These are phyloP conservation scores for Apiotrichum laibachii DNA, from an alignment of 1,284 basidiomycete genomes.

Conservation along the genomic window DNA sequence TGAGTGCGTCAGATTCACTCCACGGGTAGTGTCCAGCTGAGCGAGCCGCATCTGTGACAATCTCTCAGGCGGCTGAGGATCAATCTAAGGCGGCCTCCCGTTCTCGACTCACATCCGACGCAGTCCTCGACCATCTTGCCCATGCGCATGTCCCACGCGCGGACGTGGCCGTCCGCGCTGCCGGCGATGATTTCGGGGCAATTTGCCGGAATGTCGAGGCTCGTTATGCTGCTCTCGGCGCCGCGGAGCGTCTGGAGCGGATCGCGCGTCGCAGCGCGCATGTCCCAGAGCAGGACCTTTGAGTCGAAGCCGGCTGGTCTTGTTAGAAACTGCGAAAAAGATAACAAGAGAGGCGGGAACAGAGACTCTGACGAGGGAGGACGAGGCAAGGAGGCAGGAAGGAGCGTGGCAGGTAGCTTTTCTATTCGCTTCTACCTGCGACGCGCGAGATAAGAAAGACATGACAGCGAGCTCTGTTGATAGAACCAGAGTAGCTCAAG, in stretches of 20 bases:
- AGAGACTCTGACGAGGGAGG: too few species aligned
- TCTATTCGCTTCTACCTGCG: too few species aligned
- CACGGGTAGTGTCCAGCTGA: neutral
- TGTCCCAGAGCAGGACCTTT: slow-evolving; percentile 83
- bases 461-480: too few species aligned
- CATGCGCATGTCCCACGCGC: slow-evolving; percentile 89
- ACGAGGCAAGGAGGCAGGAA: neutral
- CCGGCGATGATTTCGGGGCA: slow-evolving; percentile 68
- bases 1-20: slow-evolving; percentile 2
- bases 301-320: slow-evolving; percentile 61
- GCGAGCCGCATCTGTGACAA: neutral
- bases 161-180: slow-evolving; percentile 84
- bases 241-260: slow-evolving; percentile 91
- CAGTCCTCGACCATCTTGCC: slow-evolving; percentile 85
- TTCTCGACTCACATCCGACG: slow-evolving; percentile 68
- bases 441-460: too few species aligned
- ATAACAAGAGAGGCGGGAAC: neutral
- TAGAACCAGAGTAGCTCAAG: too few species aligned
- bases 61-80: neutral
- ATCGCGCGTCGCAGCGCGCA: slow-evolving; percentile 72
- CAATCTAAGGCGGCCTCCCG: neutral
- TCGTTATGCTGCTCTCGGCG: slow-evolving; percentile 83
- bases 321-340: slow-evolving; percentile 7
- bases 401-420: too few species aligned
- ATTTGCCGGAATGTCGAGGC: slow-evolving; percentile 62